Evolutionary conservation across 257 asterid genomes (phyloP), one percentile per base, ranked within the genome.

Genomic region (Ophiorrhiza pumila): DNA sequence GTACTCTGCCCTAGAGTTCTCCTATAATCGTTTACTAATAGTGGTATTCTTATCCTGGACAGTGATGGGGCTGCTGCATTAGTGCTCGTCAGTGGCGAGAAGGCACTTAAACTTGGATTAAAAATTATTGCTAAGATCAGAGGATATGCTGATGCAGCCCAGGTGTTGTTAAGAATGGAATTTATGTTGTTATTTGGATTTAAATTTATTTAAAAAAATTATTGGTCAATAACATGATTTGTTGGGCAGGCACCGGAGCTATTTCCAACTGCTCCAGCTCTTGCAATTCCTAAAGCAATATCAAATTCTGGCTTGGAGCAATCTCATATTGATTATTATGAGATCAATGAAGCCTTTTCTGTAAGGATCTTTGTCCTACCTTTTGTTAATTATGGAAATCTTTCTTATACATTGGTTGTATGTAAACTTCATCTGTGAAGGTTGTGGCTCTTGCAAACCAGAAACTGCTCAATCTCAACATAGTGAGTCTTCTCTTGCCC

Each of bases 31-130:
- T 37, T 56, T 37, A 43, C 59, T 27, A 10, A 60, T 64, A 12
- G 52, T 35, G 57, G 45, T 58, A 32, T 76, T 78, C 7, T 65
- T 45, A 41, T 74, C 56, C 42, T 76, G 45, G 76, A 77, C 74
- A 92, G 98, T 83, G 97, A 93, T 74, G 98, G 98, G 56, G 98
- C 98, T 35, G 97, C 97, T 56, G 97, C 98, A 41, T 74, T 93
- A 71, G 96, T 91, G 68, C 90, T 93, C 20, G 97, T 91, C 81
- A 91, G 96, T 76, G 98, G 96, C 76, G 84, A 83, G 75, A 85
- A 77, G 83, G 97, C 91, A 32, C 76, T 79, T 76, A 88, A 88
- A 72, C 96, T 79, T 75, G 97, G 97, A 74, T 77, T 93, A 76
- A 76, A 83, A 39, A 91, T 93, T 68, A 87, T 93, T 46, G 96